phyloP scores from a whole-genome alignment of 1,139 yeast genomes.

The Magnusiomyces magnusii region DNA sequence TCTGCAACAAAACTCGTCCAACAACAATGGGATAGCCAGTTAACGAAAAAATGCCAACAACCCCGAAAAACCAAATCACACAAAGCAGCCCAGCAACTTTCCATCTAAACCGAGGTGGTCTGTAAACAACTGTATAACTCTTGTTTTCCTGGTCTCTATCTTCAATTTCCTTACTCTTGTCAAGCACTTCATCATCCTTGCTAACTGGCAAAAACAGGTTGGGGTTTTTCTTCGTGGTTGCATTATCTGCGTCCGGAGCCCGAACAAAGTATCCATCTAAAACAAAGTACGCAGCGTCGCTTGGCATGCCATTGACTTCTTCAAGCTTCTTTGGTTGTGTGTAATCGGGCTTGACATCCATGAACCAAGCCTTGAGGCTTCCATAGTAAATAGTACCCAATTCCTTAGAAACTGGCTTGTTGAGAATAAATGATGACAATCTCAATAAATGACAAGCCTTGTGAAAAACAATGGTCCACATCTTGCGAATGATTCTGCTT shows the following conservation, averaged over 20 bases:
- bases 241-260: conserved; percentile 78
- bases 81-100: conserved; percentile 52
- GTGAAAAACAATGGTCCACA: conserved; percentile 60
- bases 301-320: conserved; percentile 36
- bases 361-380: conserved; percentile 39
- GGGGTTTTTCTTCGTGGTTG: conserved; percentile 50
- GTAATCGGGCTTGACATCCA: conserved; percentile 48
- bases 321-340: conserved; percentile 47
- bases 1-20: too few relatives aligned
- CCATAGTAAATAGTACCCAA: conserved; percentile 64
- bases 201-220: conserved; percentile 78
- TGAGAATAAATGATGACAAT: conserved; percentile 71
- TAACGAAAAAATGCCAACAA: conserved; percentile 35
- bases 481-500: conserved; percentile 25
- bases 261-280: conserved; percentile 78
- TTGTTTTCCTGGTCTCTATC: conserved; percentile 24
- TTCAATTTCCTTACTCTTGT: conserved; percentile 36
- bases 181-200: conserved; percentile 60
- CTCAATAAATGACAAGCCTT: conserved; percentile 52
- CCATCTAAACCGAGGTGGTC: conserved; percentile 68
- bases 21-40: conserved; percentile 30
- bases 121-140: conserved; percentile 69
- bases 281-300: conserved; percentile 22
- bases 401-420: conserved; percentile 61
- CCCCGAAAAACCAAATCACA: conserved; percentile 65